Evolutionary conservation across 306 rosid genomes (phyloP).

Genomic region (Quercus glauca): DNA sequence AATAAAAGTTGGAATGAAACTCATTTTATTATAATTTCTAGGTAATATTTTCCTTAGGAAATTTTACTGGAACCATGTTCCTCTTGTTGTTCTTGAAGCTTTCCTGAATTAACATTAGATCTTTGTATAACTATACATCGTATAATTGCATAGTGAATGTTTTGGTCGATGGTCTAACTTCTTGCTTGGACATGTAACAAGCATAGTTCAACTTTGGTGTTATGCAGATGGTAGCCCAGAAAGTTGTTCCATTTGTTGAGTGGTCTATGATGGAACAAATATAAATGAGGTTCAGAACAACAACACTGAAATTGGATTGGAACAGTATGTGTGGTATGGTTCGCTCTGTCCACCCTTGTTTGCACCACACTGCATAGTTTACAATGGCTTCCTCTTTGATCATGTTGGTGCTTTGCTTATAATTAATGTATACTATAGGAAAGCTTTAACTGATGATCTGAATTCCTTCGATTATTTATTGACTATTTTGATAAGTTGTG

Average conservation of each 20-base stretch:
- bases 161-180: neutral
- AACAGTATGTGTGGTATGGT: conserved; percentile 23
- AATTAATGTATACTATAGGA: neutral
- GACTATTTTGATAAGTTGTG: neutral
- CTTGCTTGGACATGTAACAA: conserved; percentile 10
- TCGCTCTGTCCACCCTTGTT: conserved; percentile 9
- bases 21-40: neutral
- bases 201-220: conserved; percentile 1
- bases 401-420: neutral
- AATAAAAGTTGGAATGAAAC: conserved; percentile 8
- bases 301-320: conserved; percentile 1
- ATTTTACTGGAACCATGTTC: neutral
- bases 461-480: neutral
- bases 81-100: neutral
- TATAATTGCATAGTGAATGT: neutral
- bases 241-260: conserved; percentile 18
- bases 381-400: neutral
- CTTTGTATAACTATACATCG: neutral
- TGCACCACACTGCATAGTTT: neutral
- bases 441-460: neutral
- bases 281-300: neutral
- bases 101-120: neutral
- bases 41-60: neutral
- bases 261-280: conserved; percentile 16
- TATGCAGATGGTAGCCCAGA: conserved; percentile 9